Percentiles rank a stretch among this genome's conserved stretches.
These are phyloP conservation scores for Guadua angustifolia DNA, from an alignment of 176 grass and related monocot species.

Conservation along the genomic window DNA sequence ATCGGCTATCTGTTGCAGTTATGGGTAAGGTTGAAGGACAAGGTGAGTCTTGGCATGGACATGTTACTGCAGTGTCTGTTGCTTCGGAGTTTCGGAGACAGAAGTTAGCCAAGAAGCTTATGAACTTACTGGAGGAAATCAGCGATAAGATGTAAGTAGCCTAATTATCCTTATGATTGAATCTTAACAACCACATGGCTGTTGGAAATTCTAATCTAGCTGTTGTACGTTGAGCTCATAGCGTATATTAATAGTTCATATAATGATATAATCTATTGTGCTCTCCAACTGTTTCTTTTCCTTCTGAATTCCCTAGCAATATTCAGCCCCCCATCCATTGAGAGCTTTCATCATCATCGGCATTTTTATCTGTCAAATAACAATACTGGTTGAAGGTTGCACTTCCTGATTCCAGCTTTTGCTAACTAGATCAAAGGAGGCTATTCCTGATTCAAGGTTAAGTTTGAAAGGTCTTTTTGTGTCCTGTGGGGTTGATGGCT, in stretches of 20 bases:
- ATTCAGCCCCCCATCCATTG: neutral
- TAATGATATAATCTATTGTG: neutral
- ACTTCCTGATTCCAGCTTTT: conserved; percentile 4
- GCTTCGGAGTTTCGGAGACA: conserved; percentile 83
- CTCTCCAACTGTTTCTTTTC: neutral
- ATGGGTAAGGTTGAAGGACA: conserved; percentile 99
- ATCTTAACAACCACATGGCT: neutral
- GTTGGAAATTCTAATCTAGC: neutral
- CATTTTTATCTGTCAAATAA: neutral
- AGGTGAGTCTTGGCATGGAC: conserved; percentile 98
- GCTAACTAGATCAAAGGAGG: neutral
- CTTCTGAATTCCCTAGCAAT: neutral
- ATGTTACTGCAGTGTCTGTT: conserved; percentile 94
- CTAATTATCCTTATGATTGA: conserved; percentile 7
- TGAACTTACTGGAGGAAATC: conserved; percentile 89
- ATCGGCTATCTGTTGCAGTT: conserved; percentile 58
- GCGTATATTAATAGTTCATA: neutral
- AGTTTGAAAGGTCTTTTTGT: neutral
- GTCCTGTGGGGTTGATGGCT: neutral
- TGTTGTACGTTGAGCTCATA: neutral
- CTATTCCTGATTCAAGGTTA: neutral
- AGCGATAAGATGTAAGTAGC: conserved; percentile 88
- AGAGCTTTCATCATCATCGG: neutral
- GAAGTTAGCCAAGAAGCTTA: conserved; percentile 92
- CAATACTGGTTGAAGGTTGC: neutral